phyloP scores from a whole-genome alignment of 176 grass and related monocot species.

The Zizania latifolia region DNA sequence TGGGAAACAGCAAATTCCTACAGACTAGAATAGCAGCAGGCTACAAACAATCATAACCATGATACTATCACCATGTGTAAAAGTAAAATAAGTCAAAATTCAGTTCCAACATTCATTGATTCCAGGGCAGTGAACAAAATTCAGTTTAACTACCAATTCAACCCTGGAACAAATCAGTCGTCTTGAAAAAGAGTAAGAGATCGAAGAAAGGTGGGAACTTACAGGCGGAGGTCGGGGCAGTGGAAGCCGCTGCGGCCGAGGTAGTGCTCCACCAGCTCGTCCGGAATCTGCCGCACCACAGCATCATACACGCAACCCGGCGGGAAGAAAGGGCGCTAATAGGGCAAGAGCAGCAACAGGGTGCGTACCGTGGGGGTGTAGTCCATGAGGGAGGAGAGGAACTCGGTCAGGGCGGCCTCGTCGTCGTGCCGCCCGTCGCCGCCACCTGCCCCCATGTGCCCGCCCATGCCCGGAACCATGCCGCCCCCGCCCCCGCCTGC shows the following conservation, averaged over 20 bases:
- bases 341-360: background rate
- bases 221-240: constrained; percentile 90
- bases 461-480: constrained; percentile 26
- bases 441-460: constrained; percentile 12
- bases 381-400: constrained; percentile 95
- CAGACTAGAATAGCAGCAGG: background rate
- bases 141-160: background rate
- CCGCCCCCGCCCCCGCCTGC: constrained; percentile 3
- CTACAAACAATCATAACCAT: background rate
- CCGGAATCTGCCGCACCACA: constrained; percentile 57
- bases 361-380: constrained; percentile 70
- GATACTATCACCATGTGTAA: background rate
- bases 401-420: constrained; percentile 75
- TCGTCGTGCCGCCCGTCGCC: constrained; percentile 74
- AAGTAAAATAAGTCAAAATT: background rate
- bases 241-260: constrained; percentile 89
- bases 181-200: background rate
- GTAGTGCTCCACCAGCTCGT: constrained; percentile 98
- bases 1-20: background rate
- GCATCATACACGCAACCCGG: background rate
- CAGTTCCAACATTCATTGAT: background rate
- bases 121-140: background rate
- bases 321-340: background rate
- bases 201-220: constrained; percentile 8
- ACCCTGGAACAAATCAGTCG: background rate